phyloP scores from a whole-genome alignment of 2,329 filamentous ascomycete genomes.

The Alternaria sp. region DNA sequence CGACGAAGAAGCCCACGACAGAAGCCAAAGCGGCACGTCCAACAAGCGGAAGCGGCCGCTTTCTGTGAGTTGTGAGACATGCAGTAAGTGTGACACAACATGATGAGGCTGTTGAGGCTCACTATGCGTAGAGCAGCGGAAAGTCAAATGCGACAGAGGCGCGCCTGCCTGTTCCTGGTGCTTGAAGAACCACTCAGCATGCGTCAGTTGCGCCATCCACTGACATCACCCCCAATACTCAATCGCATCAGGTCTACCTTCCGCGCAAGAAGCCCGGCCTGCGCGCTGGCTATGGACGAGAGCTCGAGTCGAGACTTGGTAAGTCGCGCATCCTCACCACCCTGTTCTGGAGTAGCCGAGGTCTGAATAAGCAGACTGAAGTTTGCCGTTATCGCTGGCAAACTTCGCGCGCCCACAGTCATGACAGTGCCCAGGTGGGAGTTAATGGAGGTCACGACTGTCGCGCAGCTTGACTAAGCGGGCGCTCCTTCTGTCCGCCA shows the following conservation, averaged over 20 bases:
- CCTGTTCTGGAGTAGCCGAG: conserved; percentile 11
- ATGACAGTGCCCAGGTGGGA: neutral
- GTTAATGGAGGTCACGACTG: neutral
- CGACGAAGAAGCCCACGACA: conserved; percentile 47
- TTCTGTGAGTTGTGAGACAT: conserved; percentile 68
- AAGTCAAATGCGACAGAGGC: conserved; percentile 73
- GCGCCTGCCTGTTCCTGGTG: conserved; percentile 80
- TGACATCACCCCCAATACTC: neutral
- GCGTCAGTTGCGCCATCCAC: conserved; percentile 47
- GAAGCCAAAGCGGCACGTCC: conserved; percentile 42
- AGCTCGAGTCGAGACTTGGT: conserved; percentile 66
- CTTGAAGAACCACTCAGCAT: conserved; percentile 68
- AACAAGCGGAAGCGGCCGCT: conserved; percentile 59
- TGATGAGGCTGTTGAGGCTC: neutral
- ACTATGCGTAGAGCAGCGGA: conserved; percentile 65
- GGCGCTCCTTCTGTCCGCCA: neutral
- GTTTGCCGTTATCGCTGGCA: neutral
- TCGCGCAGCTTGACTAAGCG: neutral
- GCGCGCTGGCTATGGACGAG: conserved; percentile 65
- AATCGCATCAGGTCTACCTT: conserved; percentile 59
- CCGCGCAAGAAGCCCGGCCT: conserved; percentile 73
- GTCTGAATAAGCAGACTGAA: neutral
- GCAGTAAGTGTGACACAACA: conserved; percentile 2
- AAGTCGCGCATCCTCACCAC: conserved; percentile 34
- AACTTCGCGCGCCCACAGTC: neutral